Conservation (phyloP, 2,329 filamentous ascomycete genomes). For the Verticillium isaacii region DNA sequence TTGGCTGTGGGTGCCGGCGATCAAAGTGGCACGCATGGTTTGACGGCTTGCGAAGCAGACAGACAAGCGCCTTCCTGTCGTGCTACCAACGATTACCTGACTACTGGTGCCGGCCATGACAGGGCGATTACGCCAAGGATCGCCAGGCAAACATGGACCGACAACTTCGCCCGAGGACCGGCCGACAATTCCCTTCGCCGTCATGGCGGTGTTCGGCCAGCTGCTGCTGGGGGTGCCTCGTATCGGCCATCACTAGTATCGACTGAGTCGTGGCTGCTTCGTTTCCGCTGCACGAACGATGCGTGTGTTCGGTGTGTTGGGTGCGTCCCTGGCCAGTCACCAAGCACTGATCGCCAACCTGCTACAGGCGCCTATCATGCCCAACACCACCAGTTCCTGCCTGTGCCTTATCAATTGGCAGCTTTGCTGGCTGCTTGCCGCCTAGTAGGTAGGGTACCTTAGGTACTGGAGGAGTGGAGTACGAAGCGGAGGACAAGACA, state of each 20-base stretch:
- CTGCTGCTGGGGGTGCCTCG: background rate
- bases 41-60: no score
- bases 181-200: background rate
- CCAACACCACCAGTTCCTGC: background rate
- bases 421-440: no score
- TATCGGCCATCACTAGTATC: background rate
- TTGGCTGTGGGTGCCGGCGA: no score
- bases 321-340: background rate
- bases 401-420: background rate
- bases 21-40: no score
- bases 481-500: background rate
- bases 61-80: no score
- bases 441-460: no score
- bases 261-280: background rate
- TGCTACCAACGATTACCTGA: background rate
- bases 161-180: background rate
- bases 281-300: background rate
- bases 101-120: no score
- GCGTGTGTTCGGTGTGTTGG: background rate
- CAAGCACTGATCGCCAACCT: background rate
- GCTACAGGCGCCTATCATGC: background rate
- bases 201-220: background rate
- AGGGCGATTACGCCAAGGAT: background rate
- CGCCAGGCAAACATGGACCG: background rate
- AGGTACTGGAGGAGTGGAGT: no score